phyloP scores from a whole-genome alignment of 2,329 filamentous ascomycete species.

The Ophiocordyceps sinensis region DNA sequence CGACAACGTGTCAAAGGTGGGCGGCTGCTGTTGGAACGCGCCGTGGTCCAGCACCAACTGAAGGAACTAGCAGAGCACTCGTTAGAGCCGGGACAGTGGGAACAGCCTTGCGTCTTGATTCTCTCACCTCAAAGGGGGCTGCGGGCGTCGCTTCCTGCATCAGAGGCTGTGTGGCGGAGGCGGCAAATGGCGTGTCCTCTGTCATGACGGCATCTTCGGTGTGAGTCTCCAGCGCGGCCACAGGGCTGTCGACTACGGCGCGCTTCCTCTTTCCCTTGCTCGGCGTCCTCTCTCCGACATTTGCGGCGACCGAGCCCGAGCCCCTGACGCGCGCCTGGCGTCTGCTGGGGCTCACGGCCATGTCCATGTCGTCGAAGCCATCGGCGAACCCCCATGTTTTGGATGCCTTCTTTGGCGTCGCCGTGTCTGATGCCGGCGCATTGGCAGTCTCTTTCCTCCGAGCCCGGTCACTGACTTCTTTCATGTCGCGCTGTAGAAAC shows the following conservation, averaged over 20 bases:
- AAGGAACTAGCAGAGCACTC: constrained; percentile 30
- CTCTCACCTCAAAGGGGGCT: constrained; percentile 30
- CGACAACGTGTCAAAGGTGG: constrained; percentile 54
- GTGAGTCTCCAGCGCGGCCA: constrained; percentile 42
- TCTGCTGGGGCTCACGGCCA: constrained; percentile 38
- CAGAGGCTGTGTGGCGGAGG: constrained; percentile 6
- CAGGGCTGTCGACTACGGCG: constrained; percentile 48
- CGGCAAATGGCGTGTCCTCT: constrained; percentile 11
- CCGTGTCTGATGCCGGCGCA: constrained; percentile 11
- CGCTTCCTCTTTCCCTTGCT: constrained; percentile 60
- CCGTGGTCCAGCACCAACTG: constrained; percentile 52
- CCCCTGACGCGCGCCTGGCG: constrained; percentile 25
- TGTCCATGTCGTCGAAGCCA: constrained; percentile 59
- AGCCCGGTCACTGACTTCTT: constrained; percentile 37
- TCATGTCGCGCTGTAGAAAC: constrained; percentile 59
- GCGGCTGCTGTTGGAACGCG: constrained; percentile 35
- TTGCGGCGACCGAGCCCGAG: constrained; percentile 26
- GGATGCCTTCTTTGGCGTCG: constrained; percentile 46
- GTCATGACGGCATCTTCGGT: constrained; percentile 25
- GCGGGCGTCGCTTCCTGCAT: constrained; percentile 11
- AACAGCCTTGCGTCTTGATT: neutral
- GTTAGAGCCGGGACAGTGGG: neutral
- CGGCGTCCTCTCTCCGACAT: constrained; percentile 41
- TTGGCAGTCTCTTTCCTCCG: constrained; percentile 28
- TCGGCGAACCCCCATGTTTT: constrained; percentile 50